Percentiles rank a stretch among this genome's conserved stretches.
These are phyloP conservation scores for Lunasporangiospora selenospora DNA, from an alignment of 192 early-diverging fungal genomes.

Conservation along the genomic window DNA sequence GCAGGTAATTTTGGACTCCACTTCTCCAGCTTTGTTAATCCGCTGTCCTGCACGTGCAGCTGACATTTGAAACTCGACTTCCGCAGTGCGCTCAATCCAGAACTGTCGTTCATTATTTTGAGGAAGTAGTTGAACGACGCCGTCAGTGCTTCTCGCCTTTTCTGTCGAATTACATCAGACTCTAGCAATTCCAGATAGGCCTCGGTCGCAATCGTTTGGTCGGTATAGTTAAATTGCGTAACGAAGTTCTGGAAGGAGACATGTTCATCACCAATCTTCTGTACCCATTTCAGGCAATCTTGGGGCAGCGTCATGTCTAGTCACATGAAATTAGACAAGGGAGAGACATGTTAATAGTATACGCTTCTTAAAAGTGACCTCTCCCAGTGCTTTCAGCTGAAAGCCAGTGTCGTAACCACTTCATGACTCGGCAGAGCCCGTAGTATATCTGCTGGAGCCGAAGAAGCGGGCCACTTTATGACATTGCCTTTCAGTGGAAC, in stretches of 20 bases:
- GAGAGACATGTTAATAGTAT: constrained; percentile 19
- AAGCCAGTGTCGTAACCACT: constrained; percentile 20
- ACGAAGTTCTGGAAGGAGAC: constrained; percentile 23
- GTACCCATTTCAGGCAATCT: constrained; percentile 20
- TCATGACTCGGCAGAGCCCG: constrained; percentile 26
- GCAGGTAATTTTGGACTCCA: constrained; percentile 11
- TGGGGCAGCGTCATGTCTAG: constrained; percentile 24
- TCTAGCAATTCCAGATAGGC: constrained; percentile 19
- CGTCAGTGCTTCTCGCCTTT: constrained; percentile 17
- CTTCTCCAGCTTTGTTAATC: constrained; percentile 15
- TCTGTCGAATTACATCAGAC: constrained; percentile 23
- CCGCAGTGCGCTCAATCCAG: constrained; percentile 13
- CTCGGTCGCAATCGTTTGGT: constrained; percentile 15
- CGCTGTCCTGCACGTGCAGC: constrained; percentile 13
- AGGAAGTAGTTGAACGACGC: constrained; percentile 15
- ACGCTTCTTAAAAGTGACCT: constrained; percentile 14
- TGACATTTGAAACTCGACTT: constrained; percentile 17
- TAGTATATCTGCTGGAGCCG: constrained; percentile 26
- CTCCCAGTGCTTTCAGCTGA: constrained; percentile 13
- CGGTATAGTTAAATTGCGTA: constrained; percentile 18
- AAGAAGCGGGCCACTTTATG: constrained; percentile 28
- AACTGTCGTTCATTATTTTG: constrained; percentile 12
- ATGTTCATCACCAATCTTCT: constrained; percentile 15
- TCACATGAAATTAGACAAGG: constrained; percentile 14
- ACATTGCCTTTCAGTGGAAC: no score